These are phyloP conservation scores for Panicum hallii DNA, from an alignment of 202 grass and related monocot species.

Conservation along the genomic window DNA sequence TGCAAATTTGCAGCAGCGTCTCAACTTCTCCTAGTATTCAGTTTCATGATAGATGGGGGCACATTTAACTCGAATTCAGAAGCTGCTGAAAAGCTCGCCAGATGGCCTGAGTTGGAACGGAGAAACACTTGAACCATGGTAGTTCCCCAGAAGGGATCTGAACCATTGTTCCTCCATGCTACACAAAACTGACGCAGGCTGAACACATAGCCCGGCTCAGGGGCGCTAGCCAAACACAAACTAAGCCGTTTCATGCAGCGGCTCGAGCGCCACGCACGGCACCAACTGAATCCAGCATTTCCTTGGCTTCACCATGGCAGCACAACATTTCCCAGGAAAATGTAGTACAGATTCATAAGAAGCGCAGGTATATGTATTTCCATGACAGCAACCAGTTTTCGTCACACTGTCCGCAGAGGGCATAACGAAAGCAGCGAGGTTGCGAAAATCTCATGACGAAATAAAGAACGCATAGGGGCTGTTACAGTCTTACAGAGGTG, in stretches of 20 bases:
- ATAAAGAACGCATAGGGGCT: background rate
- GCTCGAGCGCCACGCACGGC: no score
- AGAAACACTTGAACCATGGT: no score
- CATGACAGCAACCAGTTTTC: no score
- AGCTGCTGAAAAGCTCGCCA: background rate
- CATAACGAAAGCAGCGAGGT: background rate
- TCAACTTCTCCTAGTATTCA: background rate
- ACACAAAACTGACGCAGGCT: no score
- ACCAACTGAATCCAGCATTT: no score
- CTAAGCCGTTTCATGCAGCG: no score
- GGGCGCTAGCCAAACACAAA: no score
- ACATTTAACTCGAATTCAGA: background rate
- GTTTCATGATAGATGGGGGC: background rate
- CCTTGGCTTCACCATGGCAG: background rate
- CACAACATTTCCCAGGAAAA: background rate
- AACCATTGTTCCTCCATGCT: no score
- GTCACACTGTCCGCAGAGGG: no score
- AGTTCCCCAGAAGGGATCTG: background rate
- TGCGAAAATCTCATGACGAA: background rate
- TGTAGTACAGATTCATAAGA: background rate
- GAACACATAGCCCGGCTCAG: no score
- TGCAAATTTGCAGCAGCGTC: background rate
- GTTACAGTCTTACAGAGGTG: background rate
- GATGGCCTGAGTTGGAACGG: background rate
- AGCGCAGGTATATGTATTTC: background rate